Conservation (phyloP, 805 yeast genomes). For the Hanseniaspora taiwanica region DNA sequence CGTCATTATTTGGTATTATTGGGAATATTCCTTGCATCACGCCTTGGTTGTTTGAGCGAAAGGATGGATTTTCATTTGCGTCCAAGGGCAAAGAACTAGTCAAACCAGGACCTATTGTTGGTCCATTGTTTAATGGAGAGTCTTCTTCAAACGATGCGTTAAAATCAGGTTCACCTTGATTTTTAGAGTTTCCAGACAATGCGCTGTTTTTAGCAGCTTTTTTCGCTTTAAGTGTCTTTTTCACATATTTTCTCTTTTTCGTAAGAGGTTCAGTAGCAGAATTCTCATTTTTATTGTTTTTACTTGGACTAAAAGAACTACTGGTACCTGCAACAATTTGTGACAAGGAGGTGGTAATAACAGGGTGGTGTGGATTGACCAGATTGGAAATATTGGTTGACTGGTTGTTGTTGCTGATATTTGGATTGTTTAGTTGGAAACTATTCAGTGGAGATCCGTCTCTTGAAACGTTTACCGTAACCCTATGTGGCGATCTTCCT, state of each 20-base stretch:
- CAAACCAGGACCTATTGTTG: too few relatives aligned
- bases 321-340: conserved; percentile 1
- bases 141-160: too few relatives aligned
- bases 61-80: background rate
- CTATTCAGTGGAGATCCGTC: conserved; percentile 16
- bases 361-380: conserved; percentile 6
- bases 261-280: too few relatives aligned
- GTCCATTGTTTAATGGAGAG: too few relatives aligned
- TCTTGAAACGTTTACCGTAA: conserved; percentile 21
- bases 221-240: too few relatives aligned
- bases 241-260: too few relatives aligned
- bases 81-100: too few relatives aligned
- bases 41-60: background rate
- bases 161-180: too few relatives aligned
- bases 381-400: conserved; percentile 11
- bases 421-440: conserved; percentile 12
- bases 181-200: too few relatives aligned
- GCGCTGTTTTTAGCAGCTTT: too few relatives aligned
- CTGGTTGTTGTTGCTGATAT: conserved; percentile 10
- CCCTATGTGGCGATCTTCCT: conserved; percentile 21
- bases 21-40: background rate
- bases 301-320: background rate
- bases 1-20: background rate
- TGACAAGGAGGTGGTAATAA: conserved; percentile 7
- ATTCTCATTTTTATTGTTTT: too few relatives aligned